Evolutionary conservation across 1,284 basidiomycete species (phyloP), one percentile per base, ranked within the genome.

Genomic region (Puccinia coronata): DNA sequence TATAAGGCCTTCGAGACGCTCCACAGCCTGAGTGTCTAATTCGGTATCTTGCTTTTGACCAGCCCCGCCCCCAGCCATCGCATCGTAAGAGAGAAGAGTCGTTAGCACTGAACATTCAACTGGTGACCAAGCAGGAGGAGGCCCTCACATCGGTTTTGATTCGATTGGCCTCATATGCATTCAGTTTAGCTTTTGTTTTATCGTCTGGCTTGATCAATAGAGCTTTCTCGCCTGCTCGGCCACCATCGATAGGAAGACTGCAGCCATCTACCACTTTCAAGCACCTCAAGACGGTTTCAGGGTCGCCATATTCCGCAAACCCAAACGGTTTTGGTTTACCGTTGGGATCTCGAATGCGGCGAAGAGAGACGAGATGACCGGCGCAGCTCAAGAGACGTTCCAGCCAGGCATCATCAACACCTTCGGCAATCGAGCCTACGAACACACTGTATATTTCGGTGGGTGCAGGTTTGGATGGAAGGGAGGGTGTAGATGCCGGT

Each of bases 221-320:
- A 2, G 78, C 69, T 63, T 82, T 67, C 34, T 79, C 67, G 76
- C 85, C 84, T 11, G 81, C 83, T 36, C 79, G 65, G 8, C 85
- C 84, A 2, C 72, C 73, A 70, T 79, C 70, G 47, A 80, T 82
- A 31, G 83, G 81, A 65, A 86, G 65, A 14, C 9, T 74, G 14
- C 82, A 79, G 20, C 84, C 84, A 71, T 86, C 83, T 51, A 86
- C 80, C 12, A 85, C 82, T 57, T 84, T 84, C 65, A 86, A 77
- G 75, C 83, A 84, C 14, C 85, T 82, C 55, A 86, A 80, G 47
- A 86, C 85, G n/a, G 82, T 82, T 81, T 85, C 85, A 25, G 85
- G 80, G 55, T 85, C 85, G 20, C 83, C 82, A 72, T 85, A 86
- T 53, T 86, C 85, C 43, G 84, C 85, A 67, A 86, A 86, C 0